Base-by-base conservation (phyloP, 371 early-diverging fungal genomes). In the Syncephalastrum monosporum region DNA sequence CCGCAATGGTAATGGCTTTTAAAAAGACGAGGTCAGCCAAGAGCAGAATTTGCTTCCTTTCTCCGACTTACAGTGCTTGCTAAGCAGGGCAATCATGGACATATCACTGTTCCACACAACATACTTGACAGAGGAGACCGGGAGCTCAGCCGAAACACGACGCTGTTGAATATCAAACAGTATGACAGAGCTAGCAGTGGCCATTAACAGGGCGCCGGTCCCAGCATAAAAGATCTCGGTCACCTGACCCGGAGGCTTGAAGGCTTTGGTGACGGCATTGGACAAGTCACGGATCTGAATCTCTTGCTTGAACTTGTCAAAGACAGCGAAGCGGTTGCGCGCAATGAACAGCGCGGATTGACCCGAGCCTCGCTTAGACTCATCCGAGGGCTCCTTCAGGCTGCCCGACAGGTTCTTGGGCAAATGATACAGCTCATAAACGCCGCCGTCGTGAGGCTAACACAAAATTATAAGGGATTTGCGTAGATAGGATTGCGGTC, bases 301-400 rank as follows among this genome's bases (percentile, higher is more conserved):
- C 47, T 79, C 81, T 62, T 88, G 91, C 48, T 75, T 82, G 16
- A 76, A 69, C 64, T 90, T 91, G 69, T 96, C 94, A 53, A 97
- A 80, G 5, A 95, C 94, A 17, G 95, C 97, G 80, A 94, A 95
- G 15, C 96, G 88, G 67, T 96, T 97, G 59, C 97, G 91, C 16
- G 95, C 94, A 59, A 95, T 91, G 77, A 93, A 98, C 42, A 96
- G 82, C 29, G 95, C 95, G 21, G 91, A 81, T 25, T 85, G 77
- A 1, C 95, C 97, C 0, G 75, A 55, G 3, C 92, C 95, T 45
- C 90, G 86, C 69, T 89, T 90, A 15, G 82, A 71, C 19, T 90
- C 86, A 42, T 77, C 79, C 1, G 83, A 64, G 0, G 81, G 78
- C 55, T 89, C 88, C 13, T 85, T 81, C 1, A 81, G 69, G 41